These are phyloP conservation scores for Suillus fuscotomentosus DNA, from an alignment of 768 basidiomycete species.

Conservation along the genomic window DNA sequence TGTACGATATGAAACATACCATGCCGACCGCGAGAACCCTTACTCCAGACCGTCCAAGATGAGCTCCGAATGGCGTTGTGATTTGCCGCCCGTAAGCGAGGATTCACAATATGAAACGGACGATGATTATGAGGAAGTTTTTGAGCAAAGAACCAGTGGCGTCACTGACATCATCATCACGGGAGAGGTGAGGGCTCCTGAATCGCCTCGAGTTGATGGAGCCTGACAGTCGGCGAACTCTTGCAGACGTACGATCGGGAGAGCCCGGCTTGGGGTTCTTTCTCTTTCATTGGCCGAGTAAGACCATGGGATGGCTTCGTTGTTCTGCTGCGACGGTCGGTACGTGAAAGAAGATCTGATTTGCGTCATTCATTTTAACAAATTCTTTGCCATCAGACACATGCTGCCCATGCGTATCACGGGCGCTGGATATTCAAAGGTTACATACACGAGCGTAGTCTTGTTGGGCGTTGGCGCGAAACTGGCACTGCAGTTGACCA, in stretches of 20 bases:
- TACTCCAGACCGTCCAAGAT: constrained; percentile 28
- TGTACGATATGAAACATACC: constrained; percentile 46
- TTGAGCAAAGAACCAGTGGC: constrained; percentile 37
- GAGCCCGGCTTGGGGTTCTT: constrained; percentile 50
- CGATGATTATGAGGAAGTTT: constrained; percentile 39
- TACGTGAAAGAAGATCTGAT: constrained; percentile 24
- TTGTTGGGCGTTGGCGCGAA: constrained; percentile 57
- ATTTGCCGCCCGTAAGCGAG: constrained; percentile 10
- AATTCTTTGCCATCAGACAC: constrained; percentile 28
- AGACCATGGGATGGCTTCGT: constrained; percentile 52
- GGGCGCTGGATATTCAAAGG: constrained; percentile 54
- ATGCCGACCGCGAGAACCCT: constrained; percentile 35
- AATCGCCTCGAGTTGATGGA: background rate
- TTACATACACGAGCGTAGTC: constrained; percentile 47
- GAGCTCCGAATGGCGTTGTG: constrained; percentile 23
- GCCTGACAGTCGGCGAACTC: background rate
- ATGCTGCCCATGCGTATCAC: constrained; percentile 26
- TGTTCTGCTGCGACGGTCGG: constrained; percentile 44
- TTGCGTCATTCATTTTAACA: constrained; percentile 5
- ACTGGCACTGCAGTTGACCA: constrained; percentile 37
- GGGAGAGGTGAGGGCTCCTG: constrained; percentile 40
- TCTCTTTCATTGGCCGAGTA: constrained; percentile 45
- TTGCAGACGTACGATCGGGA: constrained; percentile 41
- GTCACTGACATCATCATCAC: constrained; percentile 53
- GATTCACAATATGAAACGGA: constrained; percentile 24